Percentiles rank a stretch among this genome's conserved stretches.
Evolutionary conservation across 176 grass and related monocot species (phyloP).

Genomic region (Avena atlantica): DNA sequence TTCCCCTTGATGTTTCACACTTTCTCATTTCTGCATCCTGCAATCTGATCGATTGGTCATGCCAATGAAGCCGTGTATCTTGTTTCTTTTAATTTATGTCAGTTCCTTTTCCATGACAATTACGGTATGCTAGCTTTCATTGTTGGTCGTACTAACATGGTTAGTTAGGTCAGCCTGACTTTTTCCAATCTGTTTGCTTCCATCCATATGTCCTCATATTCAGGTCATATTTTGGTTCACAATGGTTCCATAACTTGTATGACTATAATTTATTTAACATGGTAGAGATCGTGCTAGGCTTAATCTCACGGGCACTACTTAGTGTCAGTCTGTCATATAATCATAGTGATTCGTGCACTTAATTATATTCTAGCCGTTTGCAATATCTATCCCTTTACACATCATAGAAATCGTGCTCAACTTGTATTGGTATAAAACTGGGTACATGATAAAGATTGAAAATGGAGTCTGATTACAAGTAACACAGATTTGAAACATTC

Average conservation of each 20-base stretch:
- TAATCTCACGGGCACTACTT: too few relatives aligned
- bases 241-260: constrained; percentile 18
- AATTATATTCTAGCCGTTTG: too few relatives aligned
- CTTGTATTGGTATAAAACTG: too few relatives aligned
- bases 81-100: background rate
- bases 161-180: constrained; percentile 14
- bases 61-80: background rate
- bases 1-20: background rate
- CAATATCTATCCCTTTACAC: too few relatives aligned
- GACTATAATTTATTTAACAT: too few relatives aligned
- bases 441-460: too few relatives aligned
- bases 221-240: background rate
- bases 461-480: too few relatives aligned
- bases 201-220: constrained; percentile 8
- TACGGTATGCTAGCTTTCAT: background rate
- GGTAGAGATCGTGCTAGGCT: too few relatives aligned
- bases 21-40: constrained; percentile 26
- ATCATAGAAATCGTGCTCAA: too few relatives aligned
- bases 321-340: too few relatives aligned
- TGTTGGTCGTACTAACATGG: background rate
- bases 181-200: constrained; percentile 8
- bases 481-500: too few relatives aligned
- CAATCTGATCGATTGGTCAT: background rate
- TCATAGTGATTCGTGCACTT: too few relatives aligned
- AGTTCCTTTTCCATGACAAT: background rate